phyloP scores from a whole-genome alignment of 2,329 filamentous ascomycete genomes.

The Leptographium radiaticola region DNA sequence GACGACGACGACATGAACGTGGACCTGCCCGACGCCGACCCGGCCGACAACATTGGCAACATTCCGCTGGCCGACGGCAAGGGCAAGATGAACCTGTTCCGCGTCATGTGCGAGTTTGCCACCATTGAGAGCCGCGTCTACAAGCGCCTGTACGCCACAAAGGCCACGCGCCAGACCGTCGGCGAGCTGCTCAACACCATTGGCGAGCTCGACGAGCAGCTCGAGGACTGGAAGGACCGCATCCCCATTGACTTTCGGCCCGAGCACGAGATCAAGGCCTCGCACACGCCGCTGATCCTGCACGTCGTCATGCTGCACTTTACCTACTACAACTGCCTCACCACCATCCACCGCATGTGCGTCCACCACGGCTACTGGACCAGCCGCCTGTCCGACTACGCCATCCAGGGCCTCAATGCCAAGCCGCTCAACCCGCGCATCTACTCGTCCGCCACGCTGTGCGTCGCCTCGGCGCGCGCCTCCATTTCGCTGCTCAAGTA shows the following conservation, averaged over 20 bases:
- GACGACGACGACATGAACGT: conserved; percentile 79
- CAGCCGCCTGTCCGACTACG: conserved; percentile 83
- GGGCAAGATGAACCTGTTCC: conserved; percentile 88
- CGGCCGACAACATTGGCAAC: conserved; percentile 84
- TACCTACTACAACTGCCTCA: conserved; percentile 94
- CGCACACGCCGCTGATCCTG: conserved; percentile 83
- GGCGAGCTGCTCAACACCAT: conserved; percentile 92
- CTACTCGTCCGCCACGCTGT: conserved; percentile 85
- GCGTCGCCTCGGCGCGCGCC: conserved; percentile 81
- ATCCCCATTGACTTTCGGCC: conserved; percentile 96
- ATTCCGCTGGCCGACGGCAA: conserved; percentile 82
- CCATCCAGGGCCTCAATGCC: conserved; percentile 85
- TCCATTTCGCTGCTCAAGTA: conserved; percentile 93
- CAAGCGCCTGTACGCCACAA: conserved; percentile 82
- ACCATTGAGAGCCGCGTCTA: conserved; percentile 91
- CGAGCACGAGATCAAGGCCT: conserved; percentile 88
- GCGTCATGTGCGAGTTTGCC: conserved; percentile 82
- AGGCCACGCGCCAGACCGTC: conserved; percentile 80
- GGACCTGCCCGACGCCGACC: conserved; percentile 82
- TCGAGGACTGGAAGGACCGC: conserved; percentile 92
- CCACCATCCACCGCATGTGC: conserved; percentile 96
- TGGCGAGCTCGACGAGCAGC: conserved; percentile 74
- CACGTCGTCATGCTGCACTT: conserved; percentile 93
- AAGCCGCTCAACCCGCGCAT: conserved; percentile 84
- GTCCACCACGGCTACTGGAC: conserved; percentile 98